These are phyloP conservation scores for Plasmodium gallinaceum DNA, from an alignment of 169 alveolate species.

Conservation along the genomic window DNA sequence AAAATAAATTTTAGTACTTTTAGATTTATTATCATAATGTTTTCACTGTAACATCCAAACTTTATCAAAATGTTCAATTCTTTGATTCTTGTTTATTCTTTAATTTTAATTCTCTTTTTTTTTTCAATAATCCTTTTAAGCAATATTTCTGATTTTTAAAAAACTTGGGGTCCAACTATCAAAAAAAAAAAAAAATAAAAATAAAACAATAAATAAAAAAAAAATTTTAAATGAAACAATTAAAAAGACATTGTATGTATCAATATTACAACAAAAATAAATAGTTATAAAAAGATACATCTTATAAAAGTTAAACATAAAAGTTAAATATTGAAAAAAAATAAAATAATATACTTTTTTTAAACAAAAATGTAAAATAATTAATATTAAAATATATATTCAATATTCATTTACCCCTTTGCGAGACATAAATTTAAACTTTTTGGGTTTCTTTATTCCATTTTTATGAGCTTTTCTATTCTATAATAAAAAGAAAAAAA, in stretches of 20 bases:
- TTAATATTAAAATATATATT: not conserved
- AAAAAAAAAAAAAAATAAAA: slow-evolving; percentile 2
- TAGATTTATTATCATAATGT: no score
- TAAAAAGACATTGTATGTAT: not conserved
- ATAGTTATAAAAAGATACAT: no score
- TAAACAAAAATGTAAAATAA: not conserved
- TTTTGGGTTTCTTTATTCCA: slow-evolving; percentile 85
- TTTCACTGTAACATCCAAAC: not conserved
- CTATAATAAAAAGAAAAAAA: slow-evolving; percentile 68
- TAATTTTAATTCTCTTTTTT: slow-evolving; percentile 53
- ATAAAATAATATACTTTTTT: no score
- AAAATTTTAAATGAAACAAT: not conserved
- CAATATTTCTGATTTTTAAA: slow-evolving; percentile 86
- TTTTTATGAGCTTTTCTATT: slow-evolving; percentile 88
- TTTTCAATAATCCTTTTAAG: slow-evolving; percentile 84
- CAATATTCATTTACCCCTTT: slow-evolving; percentile 83
- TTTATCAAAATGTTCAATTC: not conserved
- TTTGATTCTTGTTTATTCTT: slow-evolving; percentile 52
- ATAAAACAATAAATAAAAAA: slow-evolving; percentile 6
- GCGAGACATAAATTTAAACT: slow-evolving; percentile 84
- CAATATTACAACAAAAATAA: not conserved
- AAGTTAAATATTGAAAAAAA: no score
- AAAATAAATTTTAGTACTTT: no score
- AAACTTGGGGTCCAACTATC: slow-evolving; percentile 87
- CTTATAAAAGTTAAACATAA: no score